These are phyloP conservation scores for Hyphodiscus hymeniophilus DNA, from an alignment of 495 filamentous ascomycete genomes.

Conservation along the genomic window DNA sequence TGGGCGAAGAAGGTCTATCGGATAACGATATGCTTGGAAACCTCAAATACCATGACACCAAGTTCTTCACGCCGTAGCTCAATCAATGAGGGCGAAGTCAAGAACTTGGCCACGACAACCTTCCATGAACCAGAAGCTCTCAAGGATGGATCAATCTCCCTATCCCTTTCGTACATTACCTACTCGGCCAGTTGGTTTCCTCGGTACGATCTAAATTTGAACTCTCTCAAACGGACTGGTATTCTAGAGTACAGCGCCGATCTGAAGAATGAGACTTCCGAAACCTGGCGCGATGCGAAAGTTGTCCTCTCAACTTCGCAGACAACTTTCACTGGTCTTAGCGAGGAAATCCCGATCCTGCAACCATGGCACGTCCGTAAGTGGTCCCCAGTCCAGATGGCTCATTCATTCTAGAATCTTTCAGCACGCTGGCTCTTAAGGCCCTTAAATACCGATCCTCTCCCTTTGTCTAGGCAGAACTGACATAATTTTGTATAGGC, in stretches of 20 bases:
- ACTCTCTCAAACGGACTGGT: slow-evolving; percentile 45
- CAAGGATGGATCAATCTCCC: slow-evolving; percentile 25
- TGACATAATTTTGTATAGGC: too few relatives aligned
- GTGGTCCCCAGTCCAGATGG: too few relatives aligned
- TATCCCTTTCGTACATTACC: slow-evolving; percentile 58
- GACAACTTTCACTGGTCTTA: slow-evolving; percentile 51
- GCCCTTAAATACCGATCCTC: too few relatives aligned
- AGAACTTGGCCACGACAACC: slow-evolving; percentile 17
- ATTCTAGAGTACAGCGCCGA: slow-evolving; percentile 55
- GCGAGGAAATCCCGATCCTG: slow-evolving; percentile 49
- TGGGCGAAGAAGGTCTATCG: slow-evolving; percentile 51
- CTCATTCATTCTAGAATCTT: too few relatives aligned
- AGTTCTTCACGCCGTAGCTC: slow-evolving; percentile 48
- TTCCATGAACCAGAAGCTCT: slow-evolving; percentile 19
- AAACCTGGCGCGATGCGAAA: slow-evolving; percentile 59
- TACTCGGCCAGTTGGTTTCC: slow-evolving; percentile 54
- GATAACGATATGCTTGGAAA: slow-evolving; percentile 51
- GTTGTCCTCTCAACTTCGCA: slow-evolving; percentile 62
- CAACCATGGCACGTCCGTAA: slow-evolving; percentile 52
- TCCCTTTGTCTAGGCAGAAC: too few relatives aligned
- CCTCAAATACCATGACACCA: slow-evolving; percentile 35
- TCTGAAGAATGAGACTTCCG: slow-evolving; percentile 54
- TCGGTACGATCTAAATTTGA: slow-evolving; percentile 56
- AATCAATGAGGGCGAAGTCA: slow-evolving; percentile 31
- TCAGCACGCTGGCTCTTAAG: too few relatives aligned